phyloP scores from a whole-genome alignment of 202 grass and related monocot genomes.

The Setaria viridis region DNA sequence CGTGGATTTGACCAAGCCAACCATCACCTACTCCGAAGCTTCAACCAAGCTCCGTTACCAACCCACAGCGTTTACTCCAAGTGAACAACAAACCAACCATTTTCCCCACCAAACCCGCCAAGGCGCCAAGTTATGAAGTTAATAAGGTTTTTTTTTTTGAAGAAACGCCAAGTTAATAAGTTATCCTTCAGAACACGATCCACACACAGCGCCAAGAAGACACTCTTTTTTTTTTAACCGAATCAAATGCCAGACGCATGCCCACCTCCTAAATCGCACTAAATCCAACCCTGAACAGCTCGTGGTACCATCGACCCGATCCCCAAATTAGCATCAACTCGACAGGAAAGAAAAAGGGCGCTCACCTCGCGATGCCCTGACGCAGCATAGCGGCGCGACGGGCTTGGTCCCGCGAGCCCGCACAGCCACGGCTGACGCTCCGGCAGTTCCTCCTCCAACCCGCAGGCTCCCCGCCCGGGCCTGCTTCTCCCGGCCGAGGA shows the following conservation, averaged over 20 bases:
- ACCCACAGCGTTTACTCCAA: constrained; percentile 11
- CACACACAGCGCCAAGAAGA: not conserved
- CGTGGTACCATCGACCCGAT: not conserved
- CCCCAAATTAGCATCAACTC: not conserved
- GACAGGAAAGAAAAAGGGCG: too few relatives aligned
- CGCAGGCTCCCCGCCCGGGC: constrained; percentile 5
- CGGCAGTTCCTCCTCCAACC: constrained; percentile 9
- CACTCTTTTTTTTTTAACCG: not conserved
- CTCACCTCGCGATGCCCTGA: constrained; percentile 38
- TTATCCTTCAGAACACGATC: not conserved
- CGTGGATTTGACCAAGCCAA: constrained; percentile 6
- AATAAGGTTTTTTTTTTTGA: too few relatives aligned
- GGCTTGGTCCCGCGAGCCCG: constrained; percentile 31
- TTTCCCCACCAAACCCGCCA: not conserved
- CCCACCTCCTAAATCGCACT: not conserved
- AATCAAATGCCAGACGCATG: not conserved
- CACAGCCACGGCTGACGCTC: not conserved
- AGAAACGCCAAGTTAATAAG: too few relatives aligned
- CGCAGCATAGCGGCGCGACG: constrained; percentile 26
- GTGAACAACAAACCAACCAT: not conserved
- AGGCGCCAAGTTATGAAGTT: not conserved
- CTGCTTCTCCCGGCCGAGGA: not conserved
- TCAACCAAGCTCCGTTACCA: not conserved
- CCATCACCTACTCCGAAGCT: constrained; percentile 6
- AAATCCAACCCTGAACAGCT: not conserved